Conservation (phyloP, 129 eudicot species). For the Gnaphalium uliginosum region DNA sequence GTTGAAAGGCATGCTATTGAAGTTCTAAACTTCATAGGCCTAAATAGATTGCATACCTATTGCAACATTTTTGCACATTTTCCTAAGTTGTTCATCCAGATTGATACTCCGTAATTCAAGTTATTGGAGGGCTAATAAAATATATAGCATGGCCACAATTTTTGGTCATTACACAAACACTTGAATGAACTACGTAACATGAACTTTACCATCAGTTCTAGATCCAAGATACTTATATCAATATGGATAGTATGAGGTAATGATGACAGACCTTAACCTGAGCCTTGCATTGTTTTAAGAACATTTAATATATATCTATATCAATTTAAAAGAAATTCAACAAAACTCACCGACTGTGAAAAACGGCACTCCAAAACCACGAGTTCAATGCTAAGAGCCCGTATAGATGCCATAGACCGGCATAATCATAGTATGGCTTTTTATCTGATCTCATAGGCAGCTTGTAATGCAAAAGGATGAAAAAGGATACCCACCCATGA, state of each 20-base stretch:
- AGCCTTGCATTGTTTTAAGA: background rate
- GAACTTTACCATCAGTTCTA: background rate
- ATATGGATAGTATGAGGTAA: background rate
- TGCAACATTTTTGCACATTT: too few relatives aligned
- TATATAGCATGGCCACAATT: too few relatives aligned
- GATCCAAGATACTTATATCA: background rate
- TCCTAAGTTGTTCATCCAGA: too few relatives aligned
- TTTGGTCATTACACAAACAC: too few relatives aligned
- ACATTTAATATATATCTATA: background rate
- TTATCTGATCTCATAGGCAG: slow-evolving; percentile 60
- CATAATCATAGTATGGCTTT: slow-evolving; percentile 66
- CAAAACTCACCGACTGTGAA: slow-evolving; percentile 69
- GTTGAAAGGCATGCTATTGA: too few relatives aligned
- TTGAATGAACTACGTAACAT: background rate
- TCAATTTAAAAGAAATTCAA: background rate
- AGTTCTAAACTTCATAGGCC: too few relatives aligned
- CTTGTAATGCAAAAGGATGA: slow-evolving; percentile 58
- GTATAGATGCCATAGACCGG: slow-evolving; percentile 68
- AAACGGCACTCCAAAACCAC: slow-evolving; percentile 91
- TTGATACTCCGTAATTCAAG: too few relatives aligned
- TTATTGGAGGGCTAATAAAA: too few relatives aligned
- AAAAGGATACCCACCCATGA: slow-evolving; percentile 83
- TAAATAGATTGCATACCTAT: too few relatives aligned
- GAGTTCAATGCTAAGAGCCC: slow-evolving; percentile 69
- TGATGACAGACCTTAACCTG: background rate